These are phyloP conservation scores for Fusarium sp. DNA, from an alignment of 2,329 filamentous ascomycete genomes.

Conservation along the genomic window DNA sequence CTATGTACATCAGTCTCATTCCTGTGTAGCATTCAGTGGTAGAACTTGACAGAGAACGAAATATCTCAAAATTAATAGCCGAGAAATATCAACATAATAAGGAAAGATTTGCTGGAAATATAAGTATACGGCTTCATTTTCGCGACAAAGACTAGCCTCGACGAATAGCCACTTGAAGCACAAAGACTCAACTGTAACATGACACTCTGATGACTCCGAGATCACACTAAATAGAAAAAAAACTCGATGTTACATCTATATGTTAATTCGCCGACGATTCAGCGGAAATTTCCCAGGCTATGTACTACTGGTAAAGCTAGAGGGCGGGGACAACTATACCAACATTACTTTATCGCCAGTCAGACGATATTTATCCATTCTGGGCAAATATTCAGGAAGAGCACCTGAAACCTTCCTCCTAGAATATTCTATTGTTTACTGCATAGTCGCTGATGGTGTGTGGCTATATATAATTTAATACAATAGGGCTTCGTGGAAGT, in stretches of 20 bases:
- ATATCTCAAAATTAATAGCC: background rate
- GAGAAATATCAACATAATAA: too few species aligned
- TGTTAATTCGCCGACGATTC: too few species aligned
- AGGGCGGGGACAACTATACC: too few species aligned
- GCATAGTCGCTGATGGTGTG: fast-evolving
- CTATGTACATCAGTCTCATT: background rate
- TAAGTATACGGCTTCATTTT: too few species aligned
- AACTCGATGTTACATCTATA: too few species aligned
- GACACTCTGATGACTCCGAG: too few species aligned
- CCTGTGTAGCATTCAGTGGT: background rate
- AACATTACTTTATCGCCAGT: background rate
- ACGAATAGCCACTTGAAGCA: background rate
- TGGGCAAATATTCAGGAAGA: too few species aligned
- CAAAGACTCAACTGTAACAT: background rate
- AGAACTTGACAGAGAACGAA: background rate
- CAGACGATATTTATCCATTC: background rate
- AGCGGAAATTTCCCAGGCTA: too few species aligned
- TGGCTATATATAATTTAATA: background rate
- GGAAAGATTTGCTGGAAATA: too few species aligned
- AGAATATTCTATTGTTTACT: background rate
- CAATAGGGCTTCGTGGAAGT: background rate
- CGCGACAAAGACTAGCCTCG: background rate
- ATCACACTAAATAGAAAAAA: background rate
- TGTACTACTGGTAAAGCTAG: too few species aligned
- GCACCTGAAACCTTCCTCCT: too few species aligned